Percentiles rank a stretch among this genome's conserved stretches.
Evolutionary conservation across 495 filamentous ascomycete species (phyloP).

Genomic region (Oidiodendron maius): DNA sequence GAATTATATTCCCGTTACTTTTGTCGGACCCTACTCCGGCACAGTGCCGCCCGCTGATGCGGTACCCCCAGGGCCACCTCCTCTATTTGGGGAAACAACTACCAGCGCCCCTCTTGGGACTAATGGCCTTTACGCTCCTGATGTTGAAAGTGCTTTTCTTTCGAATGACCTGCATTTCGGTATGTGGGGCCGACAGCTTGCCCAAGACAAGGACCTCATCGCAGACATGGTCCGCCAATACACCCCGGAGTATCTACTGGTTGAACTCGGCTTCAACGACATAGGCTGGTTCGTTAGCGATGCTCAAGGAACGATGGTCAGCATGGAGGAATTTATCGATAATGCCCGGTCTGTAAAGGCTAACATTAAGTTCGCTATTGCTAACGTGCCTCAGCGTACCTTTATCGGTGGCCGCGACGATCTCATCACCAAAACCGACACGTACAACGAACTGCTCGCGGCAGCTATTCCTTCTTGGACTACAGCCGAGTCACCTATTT

Average conservation of each 20-base stretch:
- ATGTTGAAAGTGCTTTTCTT: not conserved
- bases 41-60: not conserved
- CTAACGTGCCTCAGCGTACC: constrained; percentile 1
- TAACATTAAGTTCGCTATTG: constrained; percentile 5
- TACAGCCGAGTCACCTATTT: not conserved
- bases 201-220: constrained; percentile 23
- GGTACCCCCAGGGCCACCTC: not conserved
- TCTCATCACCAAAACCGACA: not conserved
- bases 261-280: not conserved
- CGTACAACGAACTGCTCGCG: not conserved
- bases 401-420: not conserved
- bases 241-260: not conserved
- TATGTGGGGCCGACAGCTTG: not conserved
- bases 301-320: not conserved
- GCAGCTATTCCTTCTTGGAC: constrained; percentile 1
- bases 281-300: not conserved
- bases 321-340: constrained; percentile 18
- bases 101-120: not conserved
- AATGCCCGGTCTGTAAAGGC: constrained; percentile 29
- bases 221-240: constrained; percentile 19
- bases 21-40: constrained; percentile 28
- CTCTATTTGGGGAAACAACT: not conserved
- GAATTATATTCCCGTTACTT: constrained; percentile 14
- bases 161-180: not conserved
- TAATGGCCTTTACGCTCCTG: not conserved